Conservation (phyloP, 495 filamentous ascomycete genomes). For the Sabuloglossum arenarium region DNA sequence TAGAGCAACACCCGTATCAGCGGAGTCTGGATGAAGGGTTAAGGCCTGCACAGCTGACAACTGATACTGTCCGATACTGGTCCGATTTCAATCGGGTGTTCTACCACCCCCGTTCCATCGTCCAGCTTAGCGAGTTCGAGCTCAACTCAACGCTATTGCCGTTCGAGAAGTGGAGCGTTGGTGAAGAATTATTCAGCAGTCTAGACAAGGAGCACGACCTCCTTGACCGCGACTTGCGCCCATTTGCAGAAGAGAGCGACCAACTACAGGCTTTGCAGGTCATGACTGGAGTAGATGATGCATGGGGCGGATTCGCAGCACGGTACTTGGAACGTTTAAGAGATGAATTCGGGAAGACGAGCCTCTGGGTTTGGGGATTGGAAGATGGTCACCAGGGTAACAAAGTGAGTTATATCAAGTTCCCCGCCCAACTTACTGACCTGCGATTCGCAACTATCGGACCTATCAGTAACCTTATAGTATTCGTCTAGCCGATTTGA, state of each 20-base stretch:
- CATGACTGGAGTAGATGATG: constrained; percentile 61
- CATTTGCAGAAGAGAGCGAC: constrained; percentile 84
- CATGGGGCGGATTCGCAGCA: constrained; percentile 77
- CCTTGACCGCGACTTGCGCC: constrained; percentile 68
- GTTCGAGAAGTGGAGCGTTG: constrained; percentile 61
- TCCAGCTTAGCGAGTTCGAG: constrained; percentile 79
- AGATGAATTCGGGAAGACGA: constrained; percentile 79
- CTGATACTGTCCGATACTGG: constrained; percentile 71
- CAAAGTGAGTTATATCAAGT: neutral
- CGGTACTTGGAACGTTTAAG: constrained; percentile 60
- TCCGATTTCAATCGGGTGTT: constrained; percentile 83
- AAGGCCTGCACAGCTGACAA: constrained; percentile 36
- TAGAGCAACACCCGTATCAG: constrained; percentile 55
- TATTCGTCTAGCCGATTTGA: constrained; percentile 10
- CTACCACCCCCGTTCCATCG: constrained; percentile 75
- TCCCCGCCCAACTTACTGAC: neutral
- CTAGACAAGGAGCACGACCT: constrained; percentile 75
- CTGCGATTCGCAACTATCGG: neutral
- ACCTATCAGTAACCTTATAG: neutral
- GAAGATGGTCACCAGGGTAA: constrained; percentile 31
- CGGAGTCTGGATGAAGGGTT: constrained; percentile 50
- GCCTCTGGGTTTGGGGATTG: constrained; percentile 69
- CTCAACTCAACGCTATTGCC: constrained; percentile 54
- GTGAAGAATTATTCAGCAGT: constrained; percentile 62
- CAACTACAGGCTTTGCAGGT: constrained; percentile 76